These are phyloP conservation scores for Seiridium cupressi DNA, from an alignment of 2,329 filamentous ascomycete genomes.

Conservation along the genomic window DNA sequence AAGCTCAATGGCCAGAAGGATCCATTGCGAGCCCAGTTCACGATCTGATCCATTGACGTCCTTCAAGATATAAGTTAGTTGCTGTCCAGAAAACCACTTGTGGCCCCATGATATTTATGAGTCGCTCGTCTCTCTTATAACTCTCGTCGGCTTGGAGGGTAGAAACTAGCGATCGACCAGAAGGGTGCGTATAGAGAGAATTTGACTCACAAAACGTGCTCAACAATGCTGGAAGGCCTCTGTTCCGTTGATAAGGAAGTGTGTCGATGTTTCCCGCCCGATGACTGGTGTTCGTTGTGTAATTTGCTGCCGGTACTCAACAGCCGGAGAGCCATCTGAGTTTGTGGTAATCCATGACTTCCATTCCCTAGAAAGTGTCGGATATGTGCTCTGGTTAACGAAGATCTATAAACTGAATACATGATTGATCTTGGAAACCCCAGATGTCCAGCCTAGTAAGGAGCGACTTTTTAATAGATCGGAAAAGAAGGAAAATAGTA, in stretches of 20 bases:
- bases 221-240: not conserved
- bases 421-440: not conserved
- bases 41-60: slow-evolving; percentile 51
- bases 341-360: not conserved
- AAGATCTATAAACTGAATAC: not conserved
- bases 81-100: not conserved
- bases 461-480: not conserved
- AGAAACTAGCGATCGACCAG: not conserved
- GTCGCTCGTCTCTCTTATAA: not conserved
- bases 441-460: not conserved
- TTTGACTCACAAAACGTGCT: not conserved
- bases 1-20: slow-evolving; percentile 62
- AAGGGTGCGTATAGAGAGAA: not conserved
- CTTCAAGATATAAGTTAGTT: not conserved
- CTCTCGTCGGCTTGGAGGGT: not conserved
- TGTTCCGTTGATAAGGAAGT: not conserved
- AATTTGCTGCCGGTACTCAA: not conserved
- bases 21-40: slow-evolving; percentile 57
- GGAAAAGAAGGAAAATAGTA: not conserved
- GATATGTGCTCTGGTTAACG: not conserved
- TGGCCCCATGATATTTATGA: not conserved
- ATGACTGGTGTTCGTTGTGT: not conserved
- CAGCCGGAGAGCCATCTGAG: not conserved
- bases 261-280: not conserved
- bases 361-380: not conserved